These are phyloP conservation scores for Rossbeevera mucosa DNA, from an alignment of 768 basidiomycete species.

Conservation along the genomic window DNA sequence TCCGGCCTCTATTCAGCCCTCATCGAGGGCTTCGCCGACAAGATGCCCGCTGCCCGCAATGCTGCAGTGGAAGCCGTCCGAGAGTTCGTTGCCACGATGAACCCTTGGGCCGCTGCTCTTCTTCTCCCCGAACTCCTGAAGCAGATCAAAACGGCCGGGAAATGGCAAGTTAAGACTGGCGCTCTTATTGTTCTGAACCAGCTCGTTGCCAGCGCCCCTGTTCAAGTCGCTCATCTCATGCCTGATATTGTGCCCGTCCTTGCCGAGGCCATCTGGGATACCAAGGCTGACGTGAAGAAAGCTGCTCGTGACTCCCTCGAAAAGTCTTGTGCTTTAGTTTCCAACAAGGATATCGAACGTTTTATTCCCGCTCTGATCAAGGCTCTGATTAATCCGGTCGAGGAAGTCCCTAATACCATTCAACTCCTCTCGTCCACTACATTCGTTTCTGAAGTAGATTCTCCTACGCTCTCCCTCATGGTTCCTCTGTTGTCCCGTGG, in stretches of 20 bases:
- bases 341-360: constrained; percentile 97
- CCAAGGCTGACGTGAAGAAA: constrained; percentile 98
- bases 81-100: constrained; percentile 70
- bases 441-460: constrained; percentile 99
- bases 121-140: constrained; percentile 85
- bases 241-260: constrained; percentile 94
- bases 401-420: constrained; percentile 96
- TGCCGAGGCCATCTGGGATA: constrained; percentile 96
- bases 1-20: constrained; percentile 84
- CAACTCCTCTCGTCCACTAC: constrained; percentile 95
- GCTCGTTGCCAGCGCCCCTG: constrained; percentile 77
- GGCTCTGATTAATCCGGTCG: constrained; percentile 96
- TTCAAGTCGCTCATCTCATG: constrained; percentile 83
- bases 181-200: constrained; percentile 78
- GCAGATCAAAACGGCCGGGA: constrained; percentile 92
- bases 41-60: constrained; percentile 82
- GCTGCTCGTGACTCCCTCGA: constrained; percentile 91
- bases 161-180: constrained; percentile 96
- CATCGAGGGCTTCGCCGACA: constrained; percentile 92
- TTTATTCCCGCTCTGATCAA: constrained; percentile 98
- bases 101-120: constrained; percentile 81
- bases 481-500: constrained; percentile 93
- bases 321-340: constrained; percentile 89
- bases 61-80: constrained; percentile 82
- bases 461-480: constrained; percentile 95